A percentile compares a stretch with the other conserved stretches of the same genome.
These are phyloP conservation scores for Casuarina glauca DNA, from an alignment of 306 rosid species.

Conservation along the genomic window DNA sequence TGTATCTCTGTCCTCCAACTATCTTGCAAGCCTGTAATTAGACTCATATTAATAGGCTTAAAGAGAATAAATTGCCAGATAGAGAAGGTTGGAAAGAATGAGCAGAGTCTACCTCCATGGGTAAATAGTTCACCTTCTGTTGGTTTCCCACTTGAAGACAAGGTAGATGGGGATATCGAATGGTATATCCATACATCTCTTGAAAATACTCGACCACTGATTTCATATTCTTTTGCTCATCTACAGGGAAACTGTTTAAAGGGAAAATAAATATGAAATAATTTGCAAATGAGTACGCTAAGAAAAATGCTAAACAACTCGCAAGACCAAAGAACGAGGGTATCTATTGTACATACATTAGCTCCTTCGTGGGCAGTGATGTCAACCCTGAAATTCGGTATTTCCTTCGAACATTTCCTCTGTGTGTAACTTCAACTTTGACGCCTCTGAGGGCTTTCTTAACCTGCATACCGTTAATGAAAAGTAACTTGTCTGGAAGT, in stretches of 20 bases:
- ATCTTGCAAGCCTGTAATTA: conserved; percentile 47
- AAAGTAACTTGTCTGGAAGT: conserved; percentile 21
- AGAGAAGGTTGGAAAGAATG: conserved; percentile 3
- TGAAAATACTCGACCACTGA: conserved; percentile 52
- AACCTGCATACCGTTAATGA: conserved; percentile 32
- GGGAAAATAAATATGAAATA: conserved; percentile 8
- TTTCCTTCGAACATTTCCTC: conserved; percentile 49
- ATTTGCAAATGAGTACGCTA: neutral
- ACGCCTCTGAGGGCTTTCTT: conserved; percentile 57
- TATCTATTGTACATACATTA: conserved; percentile 22
- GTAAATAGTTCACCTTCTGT: conserved; percentile 49
- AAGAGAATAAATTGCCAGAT: neutral
- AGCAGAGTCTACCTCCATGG: conserved; percentile 41
- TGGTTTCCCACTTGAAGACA: conserved; percentile 54
- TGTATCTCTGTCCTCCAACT: conserved; percentile 51
- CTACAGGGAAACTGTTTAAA: conserved; percentile 42
- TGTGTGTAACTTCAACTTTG: conserved; percentile 52
- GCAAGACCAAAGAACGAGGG: conserved; percentile 15
- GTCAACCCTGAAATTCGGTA: conserved; percentile 48
- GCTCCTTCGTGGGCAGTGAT: conserved; percentile 53
- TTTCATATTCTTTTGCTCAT: conserved; percentile 55
- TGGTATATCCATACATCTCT: conserved; percentile 48
- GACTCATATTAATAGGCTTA: conserved; percentile 7
- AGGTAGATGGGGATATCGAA: conserved; percentile 45
- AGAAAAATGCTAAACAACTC: neutral